Evolutionary conservation across 2,329 filamentous ascomycete species (phyloP).

Genomic region (Calonectria pteridis): DNA sequence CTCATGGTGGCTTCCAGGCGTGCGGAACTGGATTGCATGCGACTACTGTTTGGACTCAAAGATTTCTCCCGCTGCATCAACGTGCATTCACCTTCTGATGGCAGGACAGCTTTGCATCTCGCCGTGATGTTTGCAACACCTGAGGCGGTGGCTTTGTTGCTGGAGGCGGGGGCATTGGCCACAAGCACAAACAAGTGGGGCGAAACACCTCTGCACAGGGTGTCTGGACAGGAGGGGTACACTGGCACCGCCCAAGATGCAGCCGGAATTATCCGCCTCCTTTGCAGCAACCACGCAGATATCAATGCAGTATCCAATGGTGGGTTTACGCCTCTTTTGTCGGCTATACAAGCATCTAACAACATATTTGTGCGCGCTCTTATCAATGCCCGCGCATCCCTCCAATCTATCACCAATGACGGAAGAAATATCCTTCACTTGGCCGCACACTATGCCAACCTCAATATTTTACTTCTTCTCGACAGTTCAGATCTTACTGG

Average conservation of each 20-base stretch:
- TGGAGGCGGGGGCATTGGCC: constrained; percentile 23
- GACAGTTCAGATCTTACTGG: neutral
- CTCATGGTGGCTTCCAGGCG: neutral
- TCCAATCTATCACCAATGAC: accelerated
- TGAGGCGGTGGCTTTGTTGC: constrained; percentile 12
- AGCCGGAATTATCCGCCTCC: neutral
- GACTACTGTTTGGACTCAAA: neutral
- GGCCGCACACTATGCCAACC: accelerated
- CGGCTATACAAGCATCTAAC: accelerated
- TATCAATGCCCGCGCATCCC: neutral
- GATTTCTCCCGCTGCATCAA: neutral
- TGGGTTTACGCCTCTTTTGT: accelerated
- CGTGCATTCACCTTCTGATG: accelerated
- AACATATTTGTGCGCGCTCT: neutral
- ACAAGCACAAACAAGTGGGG: accelerated
- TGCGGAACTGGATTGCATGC: accelerated
- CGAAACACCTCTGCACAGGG: neutral
- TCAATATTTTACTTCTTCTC: neutral
- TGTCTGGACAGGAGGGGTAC: accelerated
- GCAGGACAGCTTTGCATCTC: neutral
- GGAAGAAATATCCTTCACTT: accelerated
- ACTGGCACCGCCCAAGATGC: accelerated
- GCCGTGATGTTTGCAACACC: accelerated
- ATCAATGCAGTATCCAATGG: accelerated
- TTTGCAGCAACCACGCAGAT: neutral